Base-by-base conservation (phyloP, 2,329 filamentous ascomycete species). In the Sclerotinia glacialis region DNA sequence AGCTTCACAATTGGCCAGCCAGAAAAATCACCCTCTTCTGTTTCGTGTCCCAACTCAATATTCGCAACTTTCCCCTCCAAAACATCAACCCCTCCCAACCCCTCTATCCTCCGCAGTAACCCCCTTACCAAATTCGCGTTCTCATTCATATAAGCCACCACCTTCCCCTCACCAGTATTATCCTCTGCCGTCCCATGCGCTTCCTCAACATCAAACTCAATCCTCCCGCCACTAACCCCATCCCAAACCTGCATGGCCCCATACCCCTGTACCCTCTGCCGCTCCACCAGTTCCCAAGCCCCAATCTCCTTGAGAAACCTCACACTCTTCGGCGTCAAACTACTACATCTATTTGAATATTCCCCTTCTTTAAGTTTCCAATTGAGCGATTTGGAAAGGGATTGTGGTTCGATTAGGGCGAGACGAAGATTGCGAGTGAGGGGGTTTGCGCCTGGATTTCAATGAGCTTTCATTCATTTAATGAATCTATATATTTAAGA, bases 221-320 rank as follows among this genome's bases (percentile, higher is more conserved):
- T 95, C 72, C 89, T 86, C 46, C 93, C 91, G 67, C 88, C 93
- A 50, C 90, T 91, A 66, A 97, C 86, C 69, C 94, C 96, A 77
- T 99, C 95, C 95, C 96, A 99, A 42, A 98, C 95, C 77, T 97
- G 90, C 95, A 99, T 99, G 73, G 94, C 91, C 68, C 96, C 89
- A 78, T 97, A 99, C 0, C 88, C 85, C 80, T 97, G 93, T 44
- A 95, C 86, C 42, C 95, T 87, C 7, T 86, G 81, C 52, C 83
- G 80, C 71, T 91, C 84, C 68, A 97, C 81, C 75, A 96, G 87
- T 8, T 83, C 76, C 95, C 94, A 98, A 60, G 90, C 93, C 46
- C 94, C 95, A 68, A 96, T 95, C 5, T 84, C 82, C 75, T 91
- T 83, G 70, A 98, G 84, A 74, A 95, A 97, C 4, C 83, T 84